A percentile compares a stretch with the other conserved stretches of the same genome.
Evolutionary conservation across 225 moss, liverwort and hornwort genomes (phyloP).

Genomic region (Pleurozium schreberi): DNA sequence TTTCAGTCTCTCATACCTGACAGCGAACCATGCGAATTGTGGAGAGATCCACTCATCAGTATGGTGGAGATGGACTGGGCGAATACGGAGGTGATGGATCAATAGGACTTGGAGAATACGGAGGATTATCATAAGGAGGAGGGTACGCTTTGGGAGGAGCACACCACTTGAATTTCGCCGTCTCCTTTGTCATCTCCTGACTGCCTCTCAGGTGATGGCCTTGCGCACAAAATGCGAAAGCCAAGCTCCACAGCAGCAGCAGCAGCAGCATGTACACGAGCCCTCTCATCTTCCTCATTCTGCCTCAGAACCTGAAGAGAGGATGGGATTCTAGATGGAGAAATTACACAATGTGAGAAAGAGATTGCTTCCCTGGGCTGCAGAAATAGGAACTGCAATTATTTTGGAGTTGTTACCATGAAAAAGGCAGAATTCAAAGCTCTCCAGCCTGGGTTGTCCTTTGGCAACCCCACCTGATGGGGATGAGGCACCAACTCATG

Average conservation of each 20-base stretch:
- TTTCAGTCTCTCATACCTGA: neutral
- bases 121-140: slow-evolving; percentile 3
- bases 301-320: neutral
- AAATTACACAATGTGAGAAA: neutral
- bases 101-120: neutral
- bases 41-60: neutral
- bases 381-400: neutral
- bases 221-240: neutral
- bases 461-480: neutral
- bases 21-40: neutral
- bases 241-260: neutral
- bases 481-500: neutral
- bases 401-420: neutral
- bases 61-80: slow-evolving; percentile 3
- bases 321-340: neutral
- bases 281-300: neutral
- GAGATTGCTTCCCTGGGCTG: neutral
- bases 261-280: neutral
- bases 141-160: neutral
- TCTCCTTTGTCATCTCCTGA: neutral
- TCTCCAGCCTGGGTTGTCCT: neutral
- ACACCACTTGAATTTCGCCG: slow-evolving; percentile 2
- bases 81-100: neutral
- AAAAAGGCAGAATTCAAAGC: neutral
- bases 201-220: slow-evolving; percentile 1